Percentiles rank a stretch among this genome's conserved stretches.
phyloP scores from a whole-genome alignment of 495 filamentous ascomycete species.

The Extremus antarcticus region DNA sequence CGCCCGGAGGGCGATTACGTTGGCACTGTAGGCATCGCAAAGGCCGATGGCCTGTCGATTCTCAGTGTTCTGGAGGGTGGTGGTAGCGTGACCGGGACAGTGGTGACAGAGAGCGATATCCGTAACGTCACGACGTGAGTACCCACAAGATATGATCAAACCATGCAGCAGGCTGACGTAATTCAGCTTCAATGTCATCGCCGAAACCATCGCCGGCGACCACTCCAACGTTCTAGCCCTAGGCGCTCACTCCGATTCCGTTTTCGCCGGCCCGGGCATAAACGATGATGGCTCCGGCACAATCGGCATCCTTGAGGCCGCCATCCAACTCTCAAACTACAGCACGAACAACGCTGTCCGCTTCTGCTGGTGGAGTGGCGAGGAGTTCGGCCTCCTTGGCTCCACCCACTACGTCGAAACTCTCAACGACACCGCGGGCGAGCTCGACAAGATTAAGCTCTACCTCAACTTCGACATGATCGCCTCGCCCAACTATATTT shows the following conservation, averaged over 20 bases:
- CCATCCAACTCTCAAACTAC: slow-evolving; percentile 48
- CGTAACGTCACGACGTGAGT: slow-evolving; percentile 36
- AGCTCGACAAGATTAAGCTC: slow-evolving; percentile 47
- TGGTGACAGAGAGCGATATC: slow-evolving; percentile 18
- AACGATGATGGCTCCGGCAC: slow-evolving; percentile 60
- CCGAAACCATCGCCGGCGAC: slow-evolving; percentile 53
- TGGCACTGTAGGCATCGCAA: slow-evolving; percentile 44
- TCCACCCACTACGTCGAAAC: slow-evolving; percentile 47
- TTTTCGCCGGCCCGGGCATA: slow-evolving; percentile 50
- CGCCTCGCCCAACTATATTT: slow-evolving; percentile 58
- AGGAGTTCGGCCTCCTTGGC: slow-evolving; percentile 57
- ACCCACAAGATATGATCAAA: not conserved
- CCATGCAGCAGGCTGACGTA: not conserved
- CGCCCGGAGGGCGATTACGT: slow-evolving; percentile 39
- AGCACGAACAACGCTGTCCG: slow-evolving; percentile 54
- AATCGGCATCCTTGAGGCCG: slow-evolving; percentile 53
- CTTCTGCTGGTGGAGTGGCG: slow-evolving; percentile 60
- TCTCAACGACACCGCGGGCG: slow-evolving; percentile 30
- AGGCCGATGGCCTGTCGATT: slow-evolving; percentile 41
- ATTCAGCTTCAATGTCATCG: slow-evolving; percentile 51
- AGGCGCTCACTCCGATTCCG: slow-evolving; percentile 61
- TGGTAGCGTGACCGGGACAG: slow-evolving; percentile 20
- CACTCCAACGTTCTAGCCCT: slow-evolving; percentile 51
- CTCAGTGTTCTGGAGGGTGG: slow-evolving; percentile 33
- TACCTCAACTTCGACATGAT: slow-evolving; percentile 79